These are phyloP conservation scores for Citrullus amarus DNA, from an alignment of 306 rosid genomes.

Conservation along the genomic window DNA sequence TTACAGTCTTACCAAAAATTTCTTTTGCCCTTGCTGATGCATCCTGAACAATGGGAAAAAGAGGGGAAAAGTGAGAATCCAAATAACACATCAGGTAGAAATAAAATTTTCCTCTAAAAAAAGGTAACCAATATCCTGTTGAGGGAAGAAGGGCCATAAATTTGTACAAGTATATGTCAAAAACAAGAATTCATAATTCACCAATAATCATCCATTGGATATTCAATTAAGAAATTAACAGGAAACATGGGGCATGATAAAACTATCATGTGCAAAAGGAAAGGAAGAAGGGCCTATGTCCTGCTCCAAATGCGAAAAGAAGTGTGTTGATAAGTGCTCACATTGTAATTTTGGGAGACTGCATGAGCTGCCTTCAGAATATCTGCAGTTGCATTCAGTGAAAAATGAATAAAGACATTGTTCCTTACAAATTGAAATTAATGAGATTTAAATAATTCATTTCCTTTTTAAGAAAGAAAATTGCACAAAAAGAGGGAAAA, in stretches of 20 bases:
- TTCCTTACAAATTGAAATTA: neutral
- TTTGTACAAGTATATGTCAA: neutral
- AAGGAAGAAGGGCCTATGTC: neutral
- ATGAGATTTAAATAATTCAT: neutral
- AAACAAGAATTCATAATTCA: neutral
- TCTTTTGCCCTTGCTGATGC: slow-evolving; percentile 63
- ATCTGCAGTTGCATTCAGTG: slow-evolving; percentile 49
- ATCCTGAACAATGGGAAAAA: slow-evolving; percentile 43
- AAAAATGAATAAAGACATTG: neutral
- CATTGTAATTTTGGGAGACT: slow-evolving; percentile 65
- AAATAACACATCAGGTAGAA: neutral
- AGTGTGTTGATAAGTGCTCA: slow-evolving; percentile 25
- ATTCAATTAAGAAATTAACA: neutral
- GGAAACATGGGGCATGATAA: neutral
- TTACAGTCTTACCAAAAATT: slow-evolving; percentile 51
- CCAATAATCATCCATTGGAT: neutral
- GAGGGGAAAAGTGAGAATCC: neutral
- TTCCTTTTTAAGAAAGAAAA: neutral
- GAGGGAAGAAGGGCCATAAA: neutral
- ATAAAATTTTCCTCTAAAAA: neutral
- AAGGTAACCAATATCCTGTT: neutral
- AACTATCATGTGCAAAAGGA: neutral
- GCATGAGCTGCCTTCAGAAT: slow-evolving; percentile 61
- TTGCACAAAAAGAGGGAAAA: too few species aligned
- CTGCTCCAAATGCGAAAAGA: neutral